Evolutionary conservation across 148 eudicot genomes (phyloP).

Genomic region (Rhododendron griersonianum): DNA sequence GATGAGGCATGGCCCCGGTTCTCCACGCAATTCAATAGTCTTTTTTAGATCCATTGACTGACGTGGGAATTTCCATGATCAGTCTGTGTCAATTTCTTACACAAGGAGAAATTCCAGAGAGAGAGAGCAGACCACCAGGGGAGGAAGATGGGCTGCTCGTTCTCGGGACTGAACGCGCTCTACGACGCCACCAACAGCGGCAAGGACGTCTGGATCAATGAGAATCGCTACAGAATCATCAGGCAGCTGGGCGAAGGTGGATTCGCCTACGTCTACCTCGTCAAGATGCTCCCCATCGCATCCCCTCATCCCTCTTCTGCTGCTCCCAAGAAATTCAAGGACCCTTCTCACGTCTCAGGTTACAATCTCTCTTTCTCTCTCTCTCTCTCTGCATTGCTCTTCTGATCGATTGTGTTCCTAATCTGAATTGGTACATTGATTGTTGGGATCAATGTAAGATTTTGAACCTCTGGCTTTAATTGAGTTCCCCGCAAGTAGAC

Average conservation of each 20-base stretch:
- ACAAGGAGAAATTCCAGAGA: background rate
- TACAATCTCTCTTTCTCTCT: background rate
- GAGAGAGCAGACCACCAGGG: background rate
- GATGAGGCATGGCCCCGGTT: background rate
- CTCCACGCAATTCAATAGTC: background rate
- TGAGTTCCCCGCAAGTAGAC: background rate
- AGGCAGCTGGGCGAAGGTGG: constrained; percentile 97
- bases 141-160: constrained; percentile 78
- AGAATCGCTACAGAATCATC: constrained; percentile 66
- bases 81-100: background rate
- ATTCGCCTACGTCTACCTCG: constrained; percentile 81
- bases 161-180: constrained; percentile 86
- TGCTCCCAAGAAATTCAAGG: constrained; percentile 62
- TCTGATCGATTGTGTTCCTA: background rate
- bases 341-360: constrained; percentile 84
- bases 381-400: background rate
- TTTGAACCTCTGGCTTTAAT: background rate
- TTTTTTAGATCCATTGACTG: too few species aligned
- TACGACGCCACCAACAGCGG: constrained; percentile 81
- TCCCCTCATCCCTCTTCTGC: constrained; percentile 25
- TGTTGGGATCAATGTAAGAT: background rate
- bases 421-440: background rate
- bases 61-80: background rate
- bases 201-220: constrained; percentile 97
- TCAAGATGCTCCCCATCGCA: constrained; percentile 66